These are phyloP conservation scores for Boletellus ananas DNA, from an alignment of 768 basidiomycete genomes.

Conservation along the genomic window DNA sequence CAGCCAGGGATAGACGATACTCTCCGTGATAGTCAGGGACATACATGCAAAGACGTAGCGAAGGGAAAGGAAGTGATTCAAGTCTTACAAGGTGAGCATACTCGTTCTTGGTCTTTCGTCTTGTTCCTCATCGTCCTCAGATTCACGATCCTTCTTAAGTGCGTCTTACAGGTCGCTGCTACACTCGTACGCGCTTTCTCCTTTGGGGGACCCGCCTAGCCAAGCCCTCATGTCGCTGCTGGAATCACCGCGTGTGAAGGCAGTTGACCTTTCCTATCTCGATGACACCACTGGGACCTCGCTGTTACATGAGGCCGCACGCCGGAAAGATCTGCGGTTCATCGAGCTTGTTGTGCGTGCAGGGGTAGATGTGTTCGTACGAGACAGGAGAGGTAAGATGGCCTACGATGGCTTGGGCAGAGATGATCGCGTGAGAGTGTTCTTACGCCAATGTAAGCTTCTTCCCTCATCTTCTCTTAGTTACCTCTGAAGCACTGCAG, in stretches of 20 bases:
- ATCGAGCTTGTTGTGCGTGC: slow-evolving; percentile 82
- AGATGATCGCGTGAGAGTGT: slow-evolving; percentile 78
- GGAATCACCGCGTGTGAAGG: slow-evolving; percentile 61
- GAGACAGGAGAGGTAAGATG: slow-evolving; percentile 71
- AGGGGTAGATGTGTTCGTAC: slow-evolving; percentile 85
- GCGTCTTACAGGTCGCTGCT: slow-evolving; percentile 73
- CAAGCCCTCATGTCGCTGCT: slow-evolving; percentile 54
- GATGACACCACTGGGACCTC: slow-evolving; percentile 76
- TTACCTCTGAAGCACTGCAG: slow-evolving; percentile 33
- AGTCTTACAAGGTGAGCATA: slow-evolving; percentile 60
- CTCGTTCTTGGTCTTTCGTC: background rate
- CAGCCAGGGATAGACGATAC: slow-evolving; percentile 82
- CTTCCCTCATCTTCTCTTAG: background rate
- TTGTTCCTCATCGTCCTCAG: slow-evolving; percentile 35
- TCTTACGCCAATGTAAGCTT: slow-evolving; percentile 75
- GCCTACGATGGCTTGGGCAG: slow-evolving; percentile 66
- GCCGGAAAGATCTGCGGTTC: slow-evolving; percentile 72
- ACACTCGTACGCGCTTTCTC: slow-evolving; percentile 68
- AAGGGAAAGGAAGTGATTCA: slow-evolving; percentile 61
- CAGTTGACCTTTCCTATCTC: slow-evolving; percentile 74
- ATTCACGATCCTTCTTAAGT: slow-evolving; percentile 72
- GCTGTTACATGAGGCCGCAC: slow-evolving; percentile 83
- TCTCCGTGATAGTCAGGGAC: slow-evolving; percentile 60
- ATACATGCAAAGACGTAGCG: slow-evolving; percentile 70
- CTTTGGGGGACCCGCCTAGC: slow-evolving; percentile 38